Conservation (phyloP, 257 asterid genomes). For the Fraxinus americana region DNA sequence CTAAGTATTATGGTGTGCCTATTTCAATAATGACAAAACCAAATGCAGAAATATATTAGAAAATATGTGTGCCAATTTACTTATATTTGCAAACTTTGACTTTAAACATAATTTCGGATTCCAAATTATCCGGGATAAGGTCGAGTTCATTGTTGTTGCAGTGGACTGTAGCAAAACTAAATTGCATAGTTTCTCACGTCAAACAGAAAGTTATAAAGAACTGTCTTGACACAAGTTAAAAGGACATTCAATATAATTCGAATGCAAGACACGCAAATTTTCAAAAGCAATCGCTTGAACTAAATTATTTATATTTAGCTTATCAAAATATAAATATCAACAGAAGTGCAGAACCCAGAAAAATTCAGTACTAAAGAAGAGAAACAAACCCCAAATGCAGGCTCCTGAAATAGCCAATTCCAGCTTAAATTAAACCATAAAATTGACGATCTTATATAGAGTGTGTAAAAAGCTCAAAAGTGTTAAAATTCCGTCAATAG, state of each 20-base stretch:
- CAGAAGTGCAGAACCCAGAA: neutral
- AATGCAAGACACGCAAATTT: neutral
- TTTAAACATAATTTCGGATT: neutral
- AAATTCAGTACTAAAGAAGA: slow-evolving; percentile 2
- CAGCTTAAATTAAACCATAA: slow-evolving; percentile 24
- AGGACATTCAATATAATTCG: neutral
- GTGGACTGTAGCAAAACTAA: neutral
- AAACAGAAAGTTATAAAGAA: neutral
- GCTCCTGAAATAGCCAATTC: slow-evolving; percentile 28
- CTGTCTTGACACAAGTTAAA: neutral
- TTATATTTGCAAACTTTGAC: neutral
- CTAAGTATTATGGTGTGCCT: neutral
- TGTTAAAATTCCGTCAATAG: slow-evolving; percentile 19
- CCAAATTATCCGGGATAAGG: neutral
- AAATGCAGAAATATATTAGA: neutral
- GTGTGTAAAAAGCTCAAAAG: slow-evolving; percentile 23
- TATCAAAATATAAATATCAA: neutral
- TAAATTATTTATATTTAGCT: neutral
- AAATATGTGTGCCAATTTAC: neutral
- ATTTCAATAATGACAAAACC: neutral
- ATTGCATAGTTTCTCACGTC: slow-evolving; percentile 1
- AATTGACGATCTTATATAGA: slow-evolving; percentile 28
- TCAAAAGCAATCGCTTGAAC: neutral
- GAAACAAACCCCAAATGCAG: slow-evolving; percentile 30
- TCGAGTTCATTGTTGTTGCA: neutral